phyloP scores from a whole-genome alignment of 1,284 basidiomycete genomes.

The Coriolopsis trogii region DNA sequence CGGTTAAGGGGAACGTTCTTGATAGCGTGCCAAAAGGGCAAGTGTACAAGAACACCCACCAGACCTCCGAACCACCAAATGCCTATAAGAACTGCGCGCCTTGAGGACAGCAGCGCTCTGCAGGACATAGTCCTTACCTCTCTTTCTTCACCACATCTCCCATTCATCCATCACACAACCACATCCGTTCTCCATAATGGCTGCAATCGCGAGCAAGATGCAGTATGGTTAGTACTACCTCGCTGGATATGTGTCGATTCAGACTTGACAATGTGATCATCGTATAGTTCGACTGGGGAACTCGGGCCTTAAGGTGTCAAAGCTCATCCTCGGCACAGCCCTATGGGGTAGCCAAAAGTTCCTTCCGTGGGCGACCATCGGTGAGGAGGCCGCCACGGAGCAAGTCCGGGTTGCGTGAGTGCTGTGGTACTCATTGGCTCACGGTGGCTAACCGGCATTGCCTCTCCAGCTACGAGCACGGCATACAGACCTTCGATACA shows the following conservation, averaged over 20 bases:
- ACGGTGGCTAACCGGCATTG: not conserved
- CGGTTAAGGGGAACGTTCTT: too few relatives aligned
- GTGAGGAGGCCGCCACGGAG: slow-evolving; percentile 42
- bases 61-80: not conserved
- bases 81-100: not conserved
- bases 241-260: not conserved
- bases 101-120: not conserved
- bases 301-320: slow-evolving; percentile 48
- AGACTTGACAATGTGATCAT: not conserved
- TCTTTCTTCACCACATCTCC: not conserved
- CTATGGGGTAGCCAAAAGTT: slow-evolving; percentile 41
- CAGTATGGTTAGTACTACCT: slow-evolving; percentile 2
- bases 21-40: too few relatives aligned
- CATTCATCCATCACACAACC: not conserved
- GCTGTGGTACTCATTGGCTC: too few relatives aligned
- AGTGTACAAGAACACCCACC: not conserved
- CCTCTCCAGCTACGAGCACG: slow-evolving; percentile 36
- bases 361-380: slow-evolving; percentile 40
- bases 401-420: slow-evolving; percentile 42
- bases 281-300: slow-evolving; percentile 45
- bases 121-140: not conserved
- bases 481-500: slow-evolving; percentile 57
- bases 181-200: not conserved
- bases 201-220: slow-evolving; percentile 5
- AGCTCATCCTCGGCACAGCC: slow-evolving; percentile 48